Evolutionary conservation across 768 basidiomycete species (phyloP), one percentile per base, ranked within the genome.

Genomic region (Imleria badia): DNA sequence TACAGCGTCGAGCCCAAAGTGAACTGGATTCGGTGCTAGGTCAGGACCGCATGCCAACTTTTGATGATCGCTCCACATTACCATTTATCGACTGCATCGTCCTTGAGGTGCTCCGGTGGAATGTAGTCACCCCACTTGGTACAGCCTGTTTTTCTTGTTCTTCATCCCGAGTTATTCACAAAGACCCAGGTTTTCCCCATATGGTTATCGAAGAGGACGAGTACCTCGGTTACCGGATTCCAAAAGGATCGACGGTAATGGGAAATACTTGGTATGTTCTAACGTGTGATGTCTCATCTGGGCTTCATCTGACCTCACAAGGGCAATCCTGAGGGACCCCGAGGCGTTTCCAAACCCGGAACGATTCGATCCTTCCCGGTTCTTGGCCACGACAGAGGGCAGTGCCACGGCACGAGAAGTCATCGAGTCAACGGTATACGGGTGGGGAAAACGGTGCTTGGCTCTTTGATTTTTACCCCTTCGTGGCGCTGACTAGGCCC

Each of bases 191-290:
- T 8, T 41, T 61, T 12, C 61, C 60, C 23, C 60, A 61, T 20
- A 77, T 78, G 55, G 69, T 71, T 13, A 80, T 74, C 49, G 54
- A 61, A 22, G 61, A 57, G 5, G 61, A 55, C 17, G 56, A 54
- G 11, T 56, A 51, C 12, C 49, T 57, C 6, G 78, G 74, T 2
- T 77, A 52, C 38, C 36, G 12, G 7, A 52, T 52, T 14, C 45
- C 52, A 8, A 52, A 52, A 40, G 43, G 31, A 31, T 38, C 51
- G 7, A n/a, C 10, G 11, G 17, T 52, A 34, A 8, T 39, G 29
- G 51, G 51, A 14, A 26, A 26, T 6, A 26, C 26, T 26, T 26
- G 26, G 26, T 26, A 26, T 26, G 26, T 36, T n/a, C 15, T 75
- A 53, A 35, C 10, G 17, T 14, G 62, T 42, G 17, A 15, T 22